phyloP scores from a whole-genome alignment of 176 grass and related monocot genomes.

The Otatea glauca region DNA sequence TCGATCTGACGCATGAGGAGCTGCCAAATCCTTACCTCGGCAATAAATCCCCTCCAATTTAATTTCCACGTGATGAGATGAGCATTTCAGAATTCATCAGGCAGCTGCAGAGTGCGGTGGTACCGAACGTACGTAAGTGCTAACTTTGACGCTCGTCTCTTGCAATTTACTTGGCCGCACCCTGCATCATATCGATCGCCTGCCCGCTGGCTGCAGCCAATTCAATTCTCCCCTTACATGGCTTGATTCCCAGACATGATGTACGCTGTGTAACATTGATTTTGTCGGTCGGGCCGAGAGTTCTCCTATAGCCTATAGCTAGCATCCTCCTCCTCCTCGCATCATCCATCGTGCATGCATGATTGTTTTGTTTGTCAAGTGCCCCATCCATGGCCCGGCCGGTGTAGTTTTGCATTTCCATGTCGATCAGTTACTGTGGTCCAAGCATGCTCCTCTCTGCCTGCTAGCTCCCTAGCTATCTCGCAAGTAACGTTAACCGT shows the following conservation, averaged over 20 bases:
- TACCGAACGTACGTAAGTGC: background rate
- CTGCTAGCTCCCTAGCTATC: background rate
- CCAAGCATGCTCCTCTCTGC: background rate
- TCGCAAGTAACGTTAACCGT: background rate
- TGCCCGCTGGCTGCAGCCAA: background rate
- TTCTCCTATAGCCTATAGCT: background rate
- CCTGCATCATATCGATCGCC: background rate
- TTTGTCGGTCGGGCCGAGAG: constrained; percentile 39
- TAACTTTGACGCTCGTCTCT: constrained; percentile 27
- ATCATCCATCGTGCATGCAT: constrained; percentile 28
- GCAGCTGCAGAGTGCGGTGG: background rate
- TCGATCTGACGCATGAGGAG: constrained; percentile 11
- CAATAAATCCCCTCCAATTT: background rate
- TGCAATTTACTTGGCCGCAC: constrained; percentile 12
- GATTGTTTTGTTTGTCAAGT: constrained; percentile 43
- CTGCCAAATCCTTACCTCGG: too few species aligned
- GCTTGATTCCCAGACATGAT: constrained; percentile 34
- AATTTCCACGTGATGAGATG: constrained; percentile 37
- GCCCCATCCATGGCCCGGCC: background rate
- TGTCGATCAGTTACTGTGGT: constrained; percentile 33
- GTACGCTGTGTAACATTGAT: constrained; percentile 41
- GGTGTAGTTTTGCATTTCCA: constrained; percentile 23
- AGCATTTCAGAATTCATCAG: constrained; percentile 26
- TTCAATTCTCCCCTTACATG: background rate
- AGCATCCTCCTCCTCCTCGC: background rate